phyloP scores from a whole-genome alignment of 2,329 filamentous ascomycete species.

The Penicillium brevicompactum region DNA sequence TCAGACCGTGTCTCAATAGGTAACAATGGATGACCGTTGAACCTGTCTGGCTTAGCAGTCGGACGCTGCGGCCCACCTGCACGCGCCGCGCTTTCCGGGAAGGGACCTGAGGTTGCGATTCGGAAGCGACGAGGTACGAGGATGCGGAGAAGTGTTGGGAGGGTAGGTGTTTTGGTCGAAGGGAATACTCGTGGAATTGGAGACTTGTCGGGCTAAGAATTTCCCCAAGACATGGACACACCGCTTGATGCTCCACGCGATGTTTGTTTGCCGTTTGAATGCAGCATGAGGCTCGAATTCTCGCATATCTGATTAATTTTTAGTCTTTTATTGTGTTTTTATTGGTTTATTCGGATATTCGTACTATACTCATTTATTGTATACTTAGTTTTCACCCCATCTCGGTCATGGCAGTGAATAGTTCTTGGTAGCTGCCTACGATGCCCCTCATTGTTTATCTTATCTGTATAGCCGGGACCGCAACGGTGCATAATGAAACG shows the following conservation, averaged over 20 bases:
- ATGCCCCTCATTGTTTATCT: conserved; percentile 31
- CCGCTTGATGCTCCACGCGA: conserved; percentile 18
- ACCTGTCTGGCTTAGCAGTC: conserved; percentile 18
- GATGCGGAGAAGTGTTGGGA: neutral
- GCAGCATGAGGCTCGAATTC: too few relatives aligned
- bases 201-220: conserved; percentile 23
- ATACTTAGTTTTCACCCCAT: too few relatives aligned
- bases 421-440: conserved; percentile 3
- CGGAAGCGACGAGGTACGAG: neutral
- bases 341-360: neutral
- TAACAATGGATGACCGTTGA: conserved; percentile 24
- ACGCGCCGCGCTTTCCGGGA: conserved; percentile 6
- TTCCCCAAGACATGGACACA: conserved; percentile 20
- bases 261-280: neutral
- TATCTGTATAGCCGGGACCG: conserved; percentile 19
- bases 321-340: neutral
- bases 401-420: neutral
- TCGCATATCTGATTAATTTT: neutral
- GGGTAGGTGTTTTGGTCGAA: neutral
- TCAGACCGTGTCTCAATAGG: neutral
- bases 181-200: conserved; percentile 13
- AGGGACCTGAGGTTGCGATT: neutral
- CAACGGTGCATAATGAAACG: neutral
- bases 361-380: neutral
- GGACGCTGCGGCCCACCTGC: conserved; percentile 28